phyloP scores from a whole-genome alignment of 2,329 filamentous ascomycete species.

The Lachnum nothofagi region DNA sequence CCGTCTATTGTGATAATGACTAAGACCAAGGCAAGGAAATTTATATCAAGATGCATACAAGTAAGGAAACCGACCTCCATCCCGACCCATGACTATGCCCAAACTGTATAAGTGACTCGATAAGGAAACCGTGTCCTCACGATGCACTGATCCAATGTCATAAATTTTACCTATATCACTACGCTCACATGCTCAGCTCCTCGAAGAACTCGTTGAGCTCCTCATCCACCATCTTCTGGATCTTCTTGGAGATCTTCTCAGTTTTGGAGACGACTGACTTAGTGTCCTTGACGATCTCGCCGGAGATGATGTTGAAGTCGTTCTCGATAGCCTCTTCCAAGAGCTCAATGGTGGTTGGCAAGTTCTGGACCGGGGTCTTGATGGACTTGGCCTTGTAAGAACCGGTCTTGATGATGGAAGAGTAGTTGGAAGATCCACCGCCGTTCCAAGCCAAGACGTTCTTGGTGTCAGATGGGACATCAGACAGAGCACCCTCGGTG shows the following conservation, averaged over 20 bases:
- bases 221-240: constrained; percentile 56
- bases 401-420: constrained; percentile 69
- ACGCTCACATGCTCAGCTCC: constrained; percentile 35
- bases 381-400: constrained; percentile 57
- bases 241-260: constrained; percentile 58
- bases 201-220: constrained; percentile 57
- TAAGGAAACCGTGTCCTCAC: constrained; percentile 13
- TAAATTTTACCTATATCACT: constrained; percentile 16
- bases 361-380: constrained; percentile 41
- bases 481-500: constrained; percentile 70
- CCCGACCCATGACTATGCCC: constrained; percentile 29
- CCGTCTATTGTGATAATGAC: constrained; percentile 22
- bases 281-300: constrained; percentile 51
- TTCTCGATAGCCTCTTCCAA: constrained; percentile 56
- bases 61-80: constrained; percentile 23
- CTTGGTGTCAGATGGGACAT: constrained; percentile 78
- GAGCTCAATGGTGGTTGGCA: constrained; percentile 52
- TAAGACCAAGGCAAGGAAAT: constrained; percentile 25
- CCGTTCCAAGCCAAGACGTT: constrained; percentile 99
- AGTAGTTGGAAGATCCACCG: constrained; percentile 88
- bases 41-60: constrained; percentile 30
- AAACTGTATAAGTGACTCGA: constrained; percentile 23
- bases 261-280: constrained; percentile 51
- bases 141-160: constrained; percentile 18
- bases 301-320: constrained; percentile 51